Base-by-base conservation (phyloP, 2,329 filamentous ascomycete species). In the Onygena corvina region DNA sequence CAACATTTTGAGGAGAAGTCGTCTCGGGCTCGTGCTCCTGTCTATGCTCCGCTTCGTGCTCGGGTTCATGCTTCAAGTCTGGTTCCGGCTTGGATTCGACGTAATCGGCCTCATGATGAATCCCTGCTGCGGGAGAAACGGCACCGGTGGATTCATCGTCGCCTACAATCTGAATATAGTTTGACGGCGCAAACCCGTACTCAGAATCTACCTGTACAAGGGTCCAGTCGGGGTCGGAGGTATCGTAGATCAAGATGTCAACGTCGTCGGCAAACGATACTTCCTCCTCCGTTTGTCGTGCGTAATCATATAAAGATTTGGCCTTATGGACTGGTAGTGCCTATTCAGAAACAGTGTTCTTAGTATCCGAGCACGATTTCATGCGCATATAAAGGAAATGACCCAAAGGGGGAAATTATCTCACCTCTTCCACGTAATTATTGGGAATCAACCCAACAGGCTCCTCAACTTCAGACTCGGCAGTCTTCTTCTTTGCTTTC, bases 291-390 rank as follows among this genome's bases (percentile, higher is more conserved):
- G 92, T 98, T 70, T 98, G 92, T 59, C 90, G 80, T 46, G 86
- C 86, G 66, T 98, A 98, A 66, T 98, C 92, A 72, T 90, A 98
- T n/a, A 96, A 77, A n/a, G 92, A 86, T 65, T 84, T 88, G 46
- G 90, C 92, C 57, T 82, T 76, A 53, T 79, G 72, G 53, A 78
- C 67, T 20, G 84, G 77, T 59, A 76, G 71, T 51, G 82, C 82
- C 81, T 86, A 57, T 42, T n/a, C 14, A 16, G 12, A 8, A 3
- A 12, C 9, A 46, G 11, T 16, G 33, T 11, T 27, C 31, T 14
- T 14, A 34, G 35, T 21, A 23, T 6, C n/a, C 27, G 48, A 21
- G n/a, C 11, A 23, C 4, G 9, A 27, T 23, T 31, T 4, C 8
- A 2, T 42, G 11, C 8, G 5, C 33, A 21, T 21, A 47, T 29